Percentiles rank a stretch among this genome's conserved stretches.
These are phyloP conservation scores for Coemansia sp. DNA, from an alignment of 192 early-diverging fungal genomes.

Conservation along the genomic window DNA sequence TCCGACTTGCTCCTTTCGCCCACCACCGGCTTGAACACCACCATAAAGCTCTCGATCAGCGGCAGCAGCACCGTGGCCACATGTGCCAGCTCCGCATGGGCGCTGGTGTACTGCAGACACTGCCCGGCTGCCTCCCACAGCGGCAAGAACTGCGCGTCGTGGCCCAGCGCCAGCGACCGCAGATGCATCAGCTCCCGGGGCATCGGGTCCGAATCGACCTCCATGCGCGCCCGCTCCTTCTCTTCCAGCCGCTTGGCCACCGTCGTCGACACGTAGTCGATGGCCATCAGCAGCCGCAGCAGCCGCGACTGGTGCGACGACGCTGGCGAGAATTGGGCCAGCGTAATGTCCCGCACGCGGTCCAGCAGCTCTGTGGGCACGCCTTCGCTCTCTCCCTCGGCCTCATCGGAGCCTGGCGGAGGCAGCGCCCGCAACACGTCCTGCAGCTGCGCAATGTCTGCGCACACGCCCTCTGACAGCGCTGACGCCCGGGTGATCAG, in stretches of 20 bases:
- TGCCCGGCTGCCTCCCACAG: conserved; percentile 80
- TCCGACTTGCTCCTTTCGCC: conserved; percentile 21
- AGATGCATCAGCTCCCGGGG: conserved; percentile 40
- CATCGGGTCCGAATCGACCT: conserved; percentile 12
- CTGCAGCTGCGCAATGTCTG: conserved; percentile 68
- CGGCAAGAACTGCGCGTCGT: conserved; percentile 53
- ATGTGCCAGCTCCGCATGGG: conserved; percentile 78
- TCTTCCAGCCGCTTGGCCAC: conserved; percentile 44
- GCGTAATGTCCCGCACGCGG: conserved; percentile 68
- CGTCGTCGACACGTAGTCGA: conserved; percentile 71
- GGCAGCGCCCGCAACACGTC: conserved; percentile 51
- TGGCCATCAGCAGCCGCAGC: conserved; percentile 87
- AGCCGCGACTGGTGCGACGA: conserved; percentile 90
- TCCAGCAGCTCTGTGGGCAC: conserved; percentile 43
- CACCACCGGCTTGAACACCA: conserved; percentile 90
- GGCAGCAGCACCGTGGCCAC: conserved; percentile 92
- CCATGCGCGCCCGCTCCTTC: conserved; percentile 21
- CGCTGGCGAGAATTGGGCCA: conserved; percentile 78
- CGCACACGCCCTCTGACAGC: conserved; percentile 64
- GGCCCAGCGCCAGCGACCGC: conserved; percentile 45
- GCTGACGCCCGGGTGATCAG: conserved; percentile 67
- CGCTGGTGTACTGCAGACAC: conserved; percentile 69
- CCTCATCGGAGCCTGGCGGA: conserved; percentile 2
- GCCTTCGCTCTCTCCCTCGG: conserved; percentile 43
- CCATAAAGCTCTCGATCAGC: conserved; percentile 96